phyloP scores from a whole-genome alignment of 2,329 filamentous ascomycete species.

The Fusarium sp. region DNA sequence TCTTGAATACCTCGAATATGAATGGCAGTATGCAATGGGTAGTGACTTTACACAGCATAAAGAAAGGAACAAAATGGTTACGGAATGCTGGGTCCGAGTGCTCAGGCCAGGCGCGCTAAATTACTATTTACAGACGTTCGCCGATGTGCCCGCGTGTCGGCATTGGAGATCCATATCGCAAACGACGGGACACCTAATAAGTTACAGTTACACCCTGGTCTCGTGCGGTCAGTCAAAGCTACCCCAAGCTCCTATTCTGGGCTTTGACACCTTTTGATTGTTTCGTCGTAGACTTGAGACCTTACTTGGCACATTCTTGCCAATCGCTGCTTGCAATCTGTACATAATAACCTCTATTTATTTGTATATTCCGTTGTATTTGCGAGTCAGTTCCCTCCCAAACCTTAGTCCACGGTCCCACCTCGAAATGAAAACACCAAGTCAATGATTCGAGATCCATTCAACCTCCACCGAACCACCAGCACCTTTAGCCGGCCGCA shows the following conservation, averaged over 20 bases:
- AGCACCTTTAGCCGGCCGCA: slow-evolving; percentile 66
- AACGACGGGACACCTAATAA: slow-evolving; percentile 16
- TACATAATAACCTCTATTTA: slow-evolving; percentile 22
- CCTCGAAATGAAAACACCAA: slow-evolving; percentile 51
- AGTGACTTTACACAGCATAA: neutral
- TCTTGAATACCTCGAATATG: neutral
- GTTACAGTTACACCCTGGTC: slow-evolving; percentile 27
- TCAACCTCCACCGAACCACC: slow-evolving; percentile 58
- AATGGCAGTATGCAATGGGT: neutral
- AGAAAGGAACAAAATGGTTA: slow-evolving; percentile 4
- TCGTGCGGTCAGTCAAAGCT: slow-evolving; percentile 24
- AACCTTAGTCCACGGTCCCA: slow-evolving; percentile 12
- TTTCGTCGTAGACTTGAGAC: slow-evolving; percentile 15
- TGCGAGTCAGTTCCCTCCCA: slow-evolving; percentile 7
- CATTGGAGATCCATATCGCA: slow-evolving; percentile 21
- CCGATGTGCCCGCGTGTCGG: slow-evolving; percentile 20
- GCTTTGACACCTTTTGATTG: slow-evolving; percentile 11
- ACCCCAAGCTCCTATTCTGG: slow-evolving; percentile 36
- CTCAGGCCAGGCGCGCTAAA: slow-evolving; percentile 27
- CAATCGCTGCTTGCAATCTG: slow-evolving; percentile 21
- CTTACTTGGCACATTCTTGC: slow-evolving; percentile 14
- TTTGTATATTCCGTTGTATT: slow-evolving; percentile 11
- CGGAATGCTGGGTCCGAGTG: slow-evolving; percentile 14
- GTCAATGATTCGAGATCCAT: slow-evolving; percentile 62
- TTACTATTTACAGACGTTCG: too few species aligned